Evolutionary conservation across 352 stramenopile species (phyloP).

Genomic region (Elongisporangium anandrum): DNA sequence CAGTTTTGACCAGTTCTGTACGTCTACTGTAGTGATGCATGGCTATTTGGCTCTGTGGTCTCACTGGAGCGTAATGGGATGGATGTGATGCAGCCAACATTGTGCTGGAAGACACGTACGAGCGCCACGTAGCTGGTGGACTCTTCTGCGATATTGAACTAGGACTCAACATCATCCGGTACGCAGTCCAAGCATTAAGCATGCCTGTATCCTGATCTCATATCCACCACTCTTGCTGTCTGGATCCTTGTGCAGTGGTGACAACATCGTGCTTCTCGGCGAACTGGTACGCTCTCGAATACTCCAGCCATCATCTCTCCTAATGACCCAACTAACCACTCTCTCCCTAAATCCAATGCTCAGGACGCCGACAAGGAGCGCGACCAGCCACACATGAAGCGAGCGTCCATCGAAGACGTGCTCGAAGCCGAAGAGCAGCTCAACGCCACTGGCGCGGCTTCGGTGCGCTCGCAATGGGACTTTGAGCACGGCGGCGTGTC

Average conservation of each 20-base stretch:
- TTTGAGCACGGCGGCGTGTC: conserved; percentile 44
- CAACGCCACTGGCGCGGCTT: conserved; percentile 56
- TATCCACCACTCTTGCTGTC: too few species aligned
- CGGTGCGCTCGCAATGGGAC: conserved; percentile 80
- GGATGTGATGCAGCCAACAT: conserved; percentile 86
- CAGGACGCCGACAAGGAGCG: conserved; percentile 81
- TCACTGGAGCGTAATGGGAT: not conserved
- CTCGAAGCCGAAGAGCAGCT: conserved; percentile 75
- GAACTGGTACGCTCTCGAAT: conserved; percentile 48
- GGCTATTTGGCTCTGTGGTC: too few species aligned
- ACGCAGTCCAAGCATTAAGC: too few species aligned
- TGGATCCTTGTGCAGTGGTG: conserved; percentile 33
- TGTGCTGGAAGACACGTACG: conserved; percentile 94
- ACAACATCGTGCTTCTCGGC: conserved; percentile 86
- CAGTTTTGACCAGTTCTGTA: conserved; percentile 89
- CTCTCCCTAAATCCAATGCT: not conserved
- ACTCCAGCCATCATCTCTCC: not conserved
- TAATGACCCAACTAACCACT: not conserved
- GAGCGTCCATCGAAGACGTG: conserved; percentile 71
- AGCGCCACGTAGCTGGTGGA: conserved; percentile 80
- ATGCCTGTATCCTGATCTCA: too few species aligned
- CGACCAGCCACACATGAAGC: conserved; percentile 79
- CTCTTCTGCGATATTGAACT: conserved; percentile 95
- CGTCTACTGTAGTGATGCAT: conserved; percentile 19
- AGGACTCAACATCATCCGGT: conserved; percentile 95